phyloP scores from a whole-genome alignment of 2,329 filamentous ascomycete genomes.

The Didymella keratinophila region DNA sequence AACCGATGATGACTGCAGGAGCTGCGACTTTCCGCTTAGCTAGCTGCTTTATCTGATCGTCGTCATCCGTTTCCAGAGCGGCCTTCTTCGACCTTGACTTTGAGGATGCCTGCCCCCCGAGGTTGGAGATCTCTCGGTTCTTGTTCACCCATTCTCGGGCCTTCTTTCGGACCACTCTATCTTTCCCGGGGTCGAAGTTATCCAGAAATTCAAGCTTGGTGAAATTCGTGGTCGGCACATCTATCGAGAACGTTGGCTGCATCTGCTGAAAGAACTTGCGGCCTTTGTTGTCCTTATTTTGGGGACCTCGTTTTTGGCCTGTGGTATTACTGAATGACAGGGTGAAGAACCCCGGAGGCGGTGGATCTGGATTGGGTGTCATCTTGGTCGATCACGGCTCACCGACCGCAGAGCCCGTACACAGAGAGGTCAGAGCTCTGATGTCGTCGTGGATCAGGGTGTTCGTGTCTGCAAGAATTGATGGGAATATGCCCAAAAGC shows the following conservation, averaged over 20 bases:
- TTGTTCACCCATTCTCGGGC: conserved; percentile 39
- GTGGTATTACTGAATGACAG: conserved; percentile 3
- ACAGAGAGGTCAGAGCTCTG: neutral
- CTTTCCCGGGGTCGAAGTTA: conserved; percentile 32
- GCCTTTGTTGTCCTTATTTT: conserved; percentile 17
- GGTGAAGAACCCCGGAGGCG: conserved; percentile 7
- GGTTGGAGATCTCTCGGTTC: conserved; percentile 25
- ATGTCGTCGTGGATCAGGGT: conserved; percentile 2
- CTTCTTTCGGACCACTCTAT: conserved; percentile 34
- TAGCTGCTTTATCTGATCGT: conserved; percentile 8
- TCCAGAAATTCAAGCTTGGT: conserved; percentile 34
- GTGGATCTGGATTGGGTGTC: conserved; percentile 10
- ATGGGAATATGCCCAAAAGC: neutral
- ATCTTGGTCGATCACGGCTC: conserved; percentile 11
- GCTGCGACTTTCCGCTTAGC: neutral
- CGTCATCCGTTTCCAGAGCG: conserved; percentile 3
- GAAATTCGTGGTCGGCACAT: conserved; percentile 20
- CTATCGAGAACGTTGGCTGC: conserved; percentile 33
- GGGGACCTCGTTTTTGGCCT: conserved; percentile 1
- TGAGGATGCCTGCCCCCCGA: neutral
- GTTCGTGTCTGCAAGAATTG: neutral
- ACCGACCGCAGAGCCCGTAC: neutral
- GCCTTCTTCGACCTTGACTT: conserved; percentile 11
- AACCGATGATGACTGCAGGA: neutral
- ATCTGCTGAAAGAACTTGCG: conserved; percentile 34